These are phyloP conservation scores for Septoria linicola DNA, from an alignment of 2,329 filamentous ascomycete genomes.

Conservation along the genomic window DNA sequence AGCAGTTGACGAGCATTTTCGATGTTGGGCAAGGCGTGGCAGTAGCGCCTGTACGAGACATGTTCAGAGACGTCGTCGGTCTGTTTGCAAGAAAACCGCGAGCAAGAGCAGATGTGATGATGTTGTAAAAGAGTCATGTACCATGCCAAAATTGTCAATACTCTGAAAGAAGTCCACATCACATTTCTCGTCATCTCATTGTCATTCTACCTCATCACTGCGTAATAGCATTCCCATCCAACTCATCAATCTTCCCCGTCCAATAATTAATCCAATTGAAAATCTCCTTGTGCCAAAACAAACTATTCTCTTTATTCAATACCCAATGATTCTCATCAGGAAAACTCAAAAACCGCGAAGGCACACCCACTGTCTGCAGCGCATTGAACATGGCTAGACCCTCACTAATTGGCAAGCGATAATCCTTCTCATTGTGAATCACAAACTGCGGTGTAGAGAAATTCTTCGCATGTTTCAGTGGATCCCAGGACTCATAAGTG, in stretches of 20 bases:
- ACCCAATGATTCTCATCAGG: slow-evolving; percentile 29
- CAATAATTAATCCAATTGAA: slow-evolving; percentile 30
- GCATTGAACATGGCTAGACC: slow-evolving; percentile 30
- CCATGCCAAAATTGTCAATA: neutral
- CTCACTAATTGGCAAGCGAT: slow-evolving; percentile 27
- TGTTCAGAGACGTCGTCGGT: slow-evolving; percentile 70
- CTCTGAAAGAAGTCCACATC: neutral
- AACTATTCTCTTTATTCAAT: slow-evolving; percentile 23
- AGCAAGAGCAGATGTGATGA: slow-evolving; percentile 12
- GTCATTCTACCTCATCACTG: slow-evolving; percentile 1
- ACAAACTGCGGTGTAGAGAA: slow-evolving; percentile 29
- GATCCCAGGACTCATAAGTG: slow-evolving; percentile 25
- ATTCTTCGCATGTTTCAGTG: slow-evolving; percentile 26
- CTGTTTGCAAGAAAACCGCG: slow-evolving; percentile 60
- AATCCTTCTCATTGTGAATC: slow-evolving; percentile 29
- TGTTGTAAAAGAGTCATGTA: neutral
- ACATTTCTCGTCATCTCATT: neutral
- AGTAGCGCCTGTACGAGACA: slow-evolving; percentile 68
- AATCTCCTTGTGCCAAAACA: slow-evolving; percentile 30
- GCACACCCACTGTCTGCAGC: slow-evolving; percentile 26
- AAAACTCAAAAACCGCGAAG: slow-evolving; percentile 27
- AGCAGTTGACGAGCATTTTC: slow-evolving; percentile 69
- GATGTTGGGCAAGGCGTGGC: slow-evolving; percentile 65
- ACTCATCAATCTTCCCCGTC: slow-evolving; percentile 25
- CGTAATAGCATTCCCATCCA: slow-evolving; percentile 25